Percentiles rank a stretch among this genome's conserved stretches.
Conservation (phyloP, 257 asterid genomes). For the Scutellaria minor region DNA sequence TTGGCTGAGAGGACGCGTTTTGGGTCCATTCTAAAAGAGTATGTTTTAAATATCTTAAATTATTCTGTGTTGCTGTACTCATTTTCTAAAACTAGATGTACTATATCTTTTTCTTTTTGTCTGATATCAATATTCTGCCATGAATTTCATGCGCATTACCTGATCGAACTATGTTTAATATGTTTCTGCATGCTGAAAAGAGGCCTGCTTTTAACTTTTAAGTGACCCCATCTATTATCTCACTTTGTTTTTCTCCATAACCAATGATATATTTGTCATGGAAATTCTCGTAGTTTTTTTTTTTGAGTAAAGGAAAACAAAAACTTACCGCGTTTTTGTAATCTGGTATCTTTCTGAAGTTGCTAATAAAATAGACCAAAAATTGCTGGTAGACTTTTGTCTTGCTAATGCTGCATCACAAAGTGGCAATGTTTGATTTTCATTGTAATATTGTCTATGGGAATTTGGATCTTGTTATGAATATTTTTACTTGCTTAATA, state of each 20-base stretch:
- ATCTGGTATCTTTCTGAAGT: not conserved
- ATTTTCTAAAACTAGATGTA: constrained; percentile 12
- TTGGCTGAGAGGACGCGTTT: constrained; percentile 87
- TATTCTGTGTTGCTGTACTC: not conserved
- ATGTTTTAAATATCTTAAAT: constrained; percentile 34
- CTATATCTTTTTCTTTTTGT: not conserved
- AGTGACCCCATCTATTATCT: not conserved
- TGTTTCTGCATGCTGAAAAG: too few relatives aligned
- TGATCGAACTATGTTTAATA: not conserved
- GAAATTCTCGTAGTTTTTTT: not conserved
- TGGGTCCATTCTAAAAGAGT: constrained; percentile 76
- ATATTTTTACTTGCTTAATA: not conserved
- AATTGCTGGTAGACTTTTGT: constrained; percentile 16
- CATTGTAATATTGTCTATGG: not conserved
- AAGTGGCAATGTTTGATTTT: not conserved
- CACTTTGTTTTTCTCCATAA: not conserved
- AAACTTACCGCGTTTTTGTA: not conserved
- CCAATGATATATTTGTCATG: not conserved
- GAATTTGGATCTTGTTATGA: not conserved
- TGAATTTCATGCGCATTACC: not conserved
- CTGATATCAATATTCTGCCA: constrained; percentile 15
- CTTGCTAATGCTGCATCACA: not conserved
- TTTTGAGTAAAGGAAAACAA: not conserved
- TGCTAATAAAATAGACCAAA: constrained; percentile 9
- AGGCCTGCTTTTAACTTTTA: not conserved